Conservation (phyloP, 257 asterid species). For the Dorcoceras hygrometricum region DNA sequence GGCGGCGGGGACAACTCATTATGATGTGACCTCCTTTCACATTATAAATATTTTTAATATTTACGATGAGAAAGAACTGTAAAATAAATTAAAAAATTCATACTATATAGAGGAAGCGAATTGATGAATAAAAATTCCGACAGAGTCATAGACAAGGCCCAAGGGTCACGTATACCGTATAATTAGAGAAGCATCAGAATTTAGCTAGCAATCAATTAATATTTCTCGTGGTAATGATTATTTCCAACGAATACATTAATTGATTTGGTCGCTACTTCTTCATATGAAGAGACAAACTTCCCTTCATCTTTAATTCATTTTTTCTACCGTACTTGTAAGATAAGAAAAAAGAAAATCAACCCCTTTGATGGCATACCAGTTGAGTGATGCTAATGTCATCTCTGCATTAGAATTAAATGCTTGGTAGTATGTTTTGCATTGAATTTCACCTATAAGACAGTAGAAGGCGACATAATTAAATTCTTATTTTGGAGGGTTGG, state of each 20-base stretch:
- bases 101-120: too few species aligned
- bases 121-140: neutral
- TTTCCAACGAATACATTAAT: neutral
- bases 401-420: neutral
- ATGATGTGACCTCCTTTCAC: neutral
- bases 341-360: neutral
- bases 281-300: neutral
- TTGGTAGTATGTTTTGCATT: neutral
- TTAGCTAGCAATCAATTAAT: too few species aligned
- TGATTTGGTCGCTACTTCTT: too few species aligned
- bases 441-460: neutral
- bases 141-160: neutral
- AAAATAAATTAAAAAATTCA: too few species aligned
- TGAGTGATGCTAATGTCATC: neutral
- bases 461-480: neutral
- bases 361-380: neutral
- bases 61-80: too few species aligned
- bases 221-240: neutral
- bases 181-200: neutral
- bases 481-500: constrained; percentile 6
- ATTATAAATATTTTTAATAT: too few species aligned
- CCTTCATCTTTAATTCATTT: neutral
- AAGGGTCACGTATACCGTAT: neutral
- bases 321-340: neutral
- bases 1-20: neutral